phyloP scores from a whole-genome alignment of 2,329 filamentous ascomycete genomes.

The Eutypa lata region DNA sequence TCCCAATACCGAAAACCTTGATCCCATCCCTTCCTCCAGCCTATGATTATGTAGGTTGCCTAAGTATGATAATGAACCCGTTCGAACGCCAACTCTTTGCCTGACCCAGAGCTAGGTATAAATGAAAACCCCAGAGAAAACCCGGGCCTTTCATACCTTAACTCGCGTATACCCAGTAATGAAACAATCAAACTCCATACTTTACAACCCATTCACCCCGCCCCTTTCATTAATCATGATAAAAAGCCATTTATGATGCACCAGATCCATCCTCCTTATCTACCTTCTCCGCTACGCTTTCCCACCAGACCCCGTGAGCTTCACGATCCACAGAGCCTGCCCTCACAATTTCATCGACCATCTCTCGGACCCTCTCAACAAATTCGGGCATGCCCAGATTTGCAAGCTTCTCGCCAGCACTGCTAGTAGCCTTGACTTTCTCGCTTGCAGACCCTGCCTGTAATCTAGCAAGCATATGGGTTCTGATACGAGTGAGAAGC shows the following conservation, averaged over 20 bases:
- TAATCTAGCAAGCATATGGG: conserved; percentile 63
- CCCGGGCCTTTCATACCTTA: background rate
- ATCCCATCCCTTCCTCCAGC: background rate
- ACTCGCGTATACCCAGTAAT: too few species aligned
- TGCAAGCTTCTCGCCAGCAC: conserved; percentile 66
- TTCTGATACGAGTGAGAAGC: conserved; percentile 63
- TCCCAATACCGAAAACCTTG: background rate
- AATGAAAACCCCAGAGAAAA: background rate
- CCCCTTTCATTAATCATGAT: conserved; percentile 7
- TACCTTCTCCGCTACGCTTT: conserved; percentile 58
- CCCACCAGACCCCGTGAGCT: conserved; percentile 69
- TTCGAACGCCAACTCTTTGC: background rate
- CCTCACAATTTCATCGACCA: conserved; percentile 65
- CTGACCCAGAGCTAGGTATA: background rate
- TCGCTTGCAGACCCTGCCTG: conserved; percentile 66
- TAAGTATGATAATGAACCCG: background rate
- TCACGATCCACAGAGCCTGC: conserved; percentile 66
- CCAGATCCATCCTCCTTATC: conserved; percentile 35
- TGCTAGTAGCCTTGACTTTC: conserved; percentile 66
- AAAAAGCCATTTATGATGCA: conserved; percentile 9
- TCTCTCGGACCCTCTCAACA: conserved; percentile 63
- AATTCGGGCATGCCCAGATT: conserved; percentile 71
- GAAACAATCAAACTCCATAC: background rate
- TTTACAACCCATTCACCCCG: background rate
- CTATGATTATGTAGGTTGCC: too few species aligned